phyloP scores from a whole-genome alignment of 495 filamentous ascomycete species.

The Xeromyces bisporus region DNA sequence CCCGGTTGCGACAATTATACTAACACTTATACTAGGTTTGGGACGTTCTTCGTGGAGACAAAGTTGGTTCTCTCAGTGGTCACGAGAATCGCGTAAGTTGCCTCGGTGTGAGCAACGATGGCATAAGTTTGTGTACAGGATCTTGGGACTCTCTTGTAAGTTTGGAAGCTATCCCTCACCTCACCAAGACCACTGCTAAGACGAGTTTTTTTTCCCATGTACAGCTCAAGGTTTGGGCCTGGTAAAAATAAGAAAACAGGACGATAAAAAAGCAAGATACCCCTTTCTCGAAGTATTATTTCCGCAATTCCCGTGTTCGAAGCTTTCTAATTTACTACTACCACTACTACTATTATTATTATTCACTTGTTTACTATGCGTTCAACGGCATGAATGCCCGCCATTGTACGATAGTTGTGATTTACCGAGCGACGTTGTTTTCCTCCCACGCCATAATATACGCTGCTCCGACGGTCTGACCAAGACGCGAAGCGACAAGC shows the following conservation, averaged over 20 bases:
- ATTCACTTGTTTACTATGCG: constrained; percentile 11
- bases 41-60: constrained; percentile 92
- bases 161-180: no score
- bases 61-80: constrained; percentile 86
- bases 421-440: constrained; percentile 14
- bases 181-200: not conserved
- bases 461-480: no score
- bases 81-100: constrained; percentile 99
- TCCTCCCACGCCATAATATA: constrained; percentile 19
- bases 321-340: constrained; percentile 29
- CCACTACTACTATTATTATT: constrained; percentile 13
- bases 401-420: constrained; percentile 32
- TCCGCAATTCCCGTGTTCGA: no score
- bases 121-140: constrained; percentile 96
- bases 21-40: constrained; percentile 51
- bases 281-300: constrained; percentile 27
- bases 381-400: constrained; percentile 20
- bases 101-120: constrained; percentile 94
- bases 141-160: constrained; percentile 98
- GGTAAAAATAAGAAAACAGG: constrained; percentile 24
- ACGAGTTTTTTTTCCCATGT: constrained; percentile 6
- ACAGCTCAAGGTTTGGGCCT: constrained; percentile 81
- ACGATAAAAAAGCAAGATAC: constrained; percentile 27
- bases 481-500: constrained; percentile 1
- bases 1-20: not conserved